Evolutionary conservation across 208 protist species (phyloP), one percentile per base, ranked within the genome.

Genomic region (Leishmania tropica): DNA sequence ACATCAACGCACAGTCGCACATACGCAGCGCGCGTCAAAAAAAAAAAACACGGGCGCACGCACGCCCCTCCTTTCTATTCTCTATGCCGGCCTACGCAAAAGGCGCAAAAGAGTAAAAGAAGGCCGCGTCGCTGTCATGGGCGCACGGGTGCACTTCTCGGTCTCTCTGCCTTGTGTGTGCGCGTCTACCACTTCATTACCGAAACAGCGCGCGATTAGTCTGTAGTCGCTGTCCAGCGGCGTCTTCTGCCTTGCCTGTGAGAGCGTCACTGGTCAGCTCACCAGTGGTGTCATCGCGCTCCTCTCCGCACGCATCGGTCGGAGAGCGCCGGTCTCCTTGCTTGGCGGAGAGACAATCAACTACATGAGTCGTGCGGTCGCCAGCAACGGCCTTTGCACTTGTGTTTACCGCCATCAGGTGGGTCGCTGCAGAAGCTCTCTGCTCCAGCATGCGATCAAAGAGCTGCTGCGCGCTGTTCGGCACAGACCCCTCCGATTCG

Each of bases 391-490:
- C 40, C 56, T 42, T 78, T 40, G 13, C 37, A 11, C 24, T 67
- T 31, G 10, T 17, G 37, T 37, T 31, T 21, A 5, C 40, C 21
- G 24, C 40, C 48, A 31, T 48, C 10, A 48, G 53, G 31, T 37
- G 56, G 21, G 15, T 15, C 10, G 40, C 40, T 5, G 37, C 40
- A 10, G 53, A 56, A 10, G 40, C 24, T 28, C 75, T 78, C 73
- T 68, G 79, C 15, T 80, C 83, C 21, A 86, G 78, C 31, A 83
- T 60, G 42, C 71, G 73, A 64, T 86, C 83, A 40, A 86, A 86
- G 47, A 86, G 78, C 45, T 86, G 65, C 74, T 86, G 83, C 35
- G 83, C 83, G 48, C 19, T 80, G 54, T 47, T 75, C 24, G 75
- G 83, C 5, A 1, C 64, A 40, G 67, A 24, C 2, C 8, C 56